Conservation (phyloP, 495 filamentous ascomycete species). For the Collariella sp. region DNA sequence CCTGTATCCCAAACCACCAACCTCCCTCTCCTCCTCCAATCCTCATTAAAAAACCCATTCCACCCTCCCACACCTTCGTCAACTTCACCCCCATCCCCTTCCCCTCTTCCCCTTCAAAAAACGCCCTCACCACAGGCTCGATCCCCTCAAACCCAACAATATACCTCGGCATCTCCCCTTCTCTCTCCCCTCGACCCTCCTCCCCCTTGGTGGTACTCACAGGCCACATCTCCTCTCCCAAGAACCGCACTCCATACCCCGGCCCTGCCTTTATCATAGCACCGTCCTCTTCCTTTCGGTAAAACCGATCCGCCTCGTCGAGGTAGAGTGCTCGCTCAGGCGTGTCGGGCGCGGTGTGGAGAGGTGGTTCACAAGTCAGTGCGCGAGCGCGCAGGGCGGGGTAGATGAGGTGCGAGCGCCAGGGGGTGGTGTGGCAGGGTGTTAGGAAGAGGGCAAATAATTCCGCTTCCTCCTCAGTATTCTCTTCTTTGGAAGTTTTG, state of each 20-base stretch:
- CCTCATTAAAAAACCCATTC: constrained; percentile 82
- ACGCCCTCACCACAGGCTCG: constrained; percentile 34
- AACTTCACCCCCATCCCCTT: constrained; percentile 34
- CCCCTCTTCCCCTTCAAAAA: constrained; percentile 30
- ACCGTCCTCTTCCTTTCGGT: background rate
- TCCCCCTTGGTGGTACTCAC: background rate
- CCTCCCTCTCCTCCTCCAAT: constrained; percentile 74
- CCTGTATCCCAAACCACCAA: constrained; percentile 66
- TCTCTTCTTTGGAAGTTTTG: background rate
- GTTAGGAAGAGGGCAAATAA: constrained; percentile 85
- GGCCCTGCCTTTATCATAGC: background rate
- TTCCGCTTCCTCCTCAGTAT: constrained; percentile 20
- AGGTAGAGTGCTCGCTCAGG: constrained; percentile 53
- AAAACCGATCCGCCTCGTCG: constrained; percentile 61
- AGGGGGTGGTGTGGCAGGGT: constrained; percentile 96
- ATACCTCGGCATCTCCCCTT: constrained; percentile 43
- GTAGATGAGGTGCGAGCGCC: constrained; percentile 78
- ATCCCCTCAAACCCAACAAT: constrained; percentile 50
- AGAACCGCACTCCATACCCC: constrained; percentile 40
- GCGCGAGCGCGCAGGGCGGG: constrained; percentile 73
- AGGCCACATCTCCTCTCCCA: constrained; percentile 40
- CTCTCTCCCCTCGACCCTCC: constrained; percentile 22
- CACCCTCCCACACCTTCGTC: constrained; percentile 59
- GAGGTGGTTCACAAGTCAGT: constrained; percentile 81
- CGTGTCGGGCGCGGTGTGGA: constrained; percentile 47